These are phyloP conservation scores for Trypanosoma melophagium DNA, from an alignment of 208 protist genomes.

Conservation along the genomic window DNA sequence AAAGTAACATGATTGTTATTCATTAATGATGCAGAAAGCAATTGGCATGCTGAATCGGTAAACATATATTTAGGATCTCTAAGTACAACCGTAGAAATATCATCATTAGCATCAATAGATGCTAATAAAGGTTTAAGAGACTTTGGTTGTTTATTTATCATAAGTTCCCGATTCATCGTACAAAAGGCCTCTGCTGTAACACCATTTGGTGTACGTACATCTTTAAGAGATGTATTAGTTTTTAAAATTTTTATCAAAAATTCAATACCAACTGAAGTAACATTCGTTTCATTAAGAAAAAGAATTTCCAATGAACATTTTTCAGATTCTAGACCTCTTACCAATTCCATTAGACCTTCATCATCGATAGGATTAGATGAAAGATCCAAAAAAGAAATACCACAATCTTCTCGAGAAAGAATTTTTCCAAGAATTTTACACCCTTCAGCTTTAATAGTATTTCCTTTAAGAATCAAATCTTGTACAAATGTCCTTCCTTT, in stretches of 20 bases:
- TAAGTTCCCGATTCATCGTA: constrained; percentile 50
- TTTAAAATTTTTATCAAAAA: constrained; percentile 41
- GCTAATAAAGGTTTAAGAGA: constrained; percentile 61
- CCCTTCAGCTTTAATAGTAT: constrained; percentile 53
- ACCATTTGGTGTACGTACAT: constrained; percentile 37
- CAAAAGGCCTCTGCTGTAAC: constrained; percentile 29
- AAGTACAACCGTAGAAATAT: constrained; percentile 54
- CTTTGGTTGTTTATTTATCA: constrained; percentile 64
- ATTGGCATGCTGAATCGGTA: constrained; percentile 56
- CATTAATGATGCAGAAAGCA: constrained; percentile 55
- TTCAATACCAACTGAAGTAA: constrained; percentile 49
- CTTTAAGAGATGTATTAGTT: constrained; percentile 38
- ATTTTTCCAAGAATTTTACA: constrained; percentile 52
- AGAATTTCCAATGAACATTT: constrained; percentile 54
- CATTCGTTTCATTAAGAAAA: constrained; percentile 43
- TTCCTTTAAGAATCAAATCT: constrained; percentile 55
- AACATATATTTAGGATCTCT: constrained; percentile 35
- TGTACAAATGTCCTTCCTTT: constrained; percentile 40
- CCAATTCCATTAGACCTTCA: constrained; percentile 43
- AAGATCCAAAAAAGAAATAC: constrained; percentile 45
- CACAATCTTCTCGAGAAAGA: constrained; percentile 43
- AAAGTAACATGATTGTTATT: constrained; percentile 43
- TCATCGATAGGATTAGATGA: constrained; percentile 70
- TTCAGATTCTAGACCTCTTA: constrained; percentile 45
- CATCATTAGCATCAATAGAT: constrained; percentile 50